Evolutionary conservation across 257 asterid genomes (phyloP).

Genomic region (Anisodus acutangulus): DNA sequence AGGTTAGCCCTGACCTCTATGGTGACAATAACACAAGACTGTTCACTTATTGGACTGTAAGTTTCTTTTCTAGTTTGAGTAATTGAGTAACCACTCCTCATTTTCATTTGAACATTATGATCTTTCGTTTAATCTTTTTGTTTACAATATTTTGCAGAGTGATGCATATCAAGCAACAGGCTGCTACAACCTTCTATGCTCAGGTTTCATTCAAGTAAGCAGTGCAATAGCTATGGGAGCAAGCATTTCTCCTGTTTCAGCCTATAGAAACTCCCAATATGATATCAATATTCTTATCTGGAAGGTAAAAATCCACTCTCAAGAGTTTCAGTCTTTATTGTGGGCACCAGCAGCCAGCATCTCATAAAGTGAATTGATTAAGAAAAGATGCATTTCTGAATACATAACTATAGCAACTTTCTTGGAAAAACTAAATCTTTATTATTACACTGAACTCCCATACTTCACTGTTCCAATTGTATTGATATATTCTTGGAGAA

Average conservation of each 20-base stretch:
- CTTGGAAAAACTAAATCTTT: not conserved
- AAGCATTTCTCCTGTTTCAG: slow-evolving; percentile 93
- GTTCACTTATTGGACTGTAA: slow-evolving; percentile 41
- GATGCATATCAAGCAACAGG: slow-evolving; percentile 98
- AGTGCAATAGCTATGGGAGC: slow-evolving; percentile 94
- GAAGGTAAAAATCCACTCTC: slow-evolving; percentile 66
- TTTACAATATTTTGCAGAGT: slow-evolving; percentile 52
- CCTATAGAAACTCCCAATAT: slow-evolving; percentile 62
- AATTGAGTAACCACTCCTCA: not conserved
- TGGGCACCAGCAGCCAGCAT: slow-evolving; percentile 31
- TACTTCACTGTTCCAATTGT: too few species aligned
- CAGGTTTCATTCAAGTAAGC: slow-evolving; percentile 89
- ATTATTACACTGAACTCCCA: too few species aligned
- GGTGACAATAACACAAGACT: slow-evolving; percentile 41
- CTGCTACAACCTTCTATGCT: slow-evolving; percentile 91
- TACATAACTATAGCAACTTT: not conserved
- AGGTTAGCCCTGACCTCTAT: slow-evolving; percentile 66
- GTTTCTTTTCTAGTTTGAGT: slow-evolving; percentile 12
- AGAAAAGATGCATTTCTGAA: not conserved
- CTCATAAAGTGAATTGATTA: not conserved
- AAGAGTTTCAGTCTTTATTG: slow-evolving; percentile 36
- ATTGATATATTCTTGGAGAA: too few species aligned
- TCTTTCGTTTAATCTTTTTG: not conserved
- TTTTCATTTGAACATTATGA: slow-evolving; percentile 4
- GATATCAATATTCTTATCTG: slow-evolving; percentile 85